Conservation (phyloP, 257 asterid genomes). For the Craterostigma plantagineum region DNA sequence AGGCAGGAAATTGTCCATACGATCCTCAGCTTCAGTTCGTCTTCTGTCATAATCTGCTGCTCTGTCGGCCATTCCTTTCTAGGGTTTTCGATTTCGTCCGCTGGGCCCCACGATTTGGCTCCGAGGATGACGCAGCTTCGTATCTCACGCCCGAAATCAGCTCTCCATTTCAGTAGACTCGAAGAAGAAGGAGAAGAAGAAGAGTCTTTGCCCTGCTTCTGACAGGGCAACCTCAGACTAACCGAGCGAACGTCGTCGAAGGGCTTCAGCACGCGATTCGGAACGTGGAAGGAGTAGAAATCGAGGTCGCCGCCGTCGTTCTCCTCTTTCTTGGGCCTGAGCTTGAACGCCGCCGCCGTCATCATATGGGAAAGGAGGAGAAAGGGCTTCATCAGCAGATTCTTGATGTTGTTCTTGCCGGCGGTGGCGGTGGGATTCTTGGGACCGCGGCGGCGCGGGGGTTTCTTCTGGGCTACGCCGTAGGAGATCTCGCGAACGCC, state of each 20-base stretch:
- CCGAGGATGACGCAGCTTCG: slow-evolving; percentile 48
- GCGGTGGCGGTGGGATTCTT: no score
- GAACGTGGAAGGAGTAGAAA: slow-evolving; percentile 16
- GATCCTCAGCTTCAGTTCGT: slow-evolving; percentile 37
- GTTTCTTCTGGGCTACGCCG: no score
- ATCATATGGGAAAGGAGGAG: slow-evolving; percentile 17
- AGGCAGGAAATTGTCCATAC: slow-evolving; percentile 58
- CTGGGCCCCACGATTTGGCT: slow-evolving; percentile 19
- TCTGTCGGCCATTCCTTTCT: not conserved
- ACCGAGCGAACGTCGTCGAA: slow-evolving; percentile 26
- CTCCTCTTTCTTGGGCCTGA: slow-evolving; percentile 18
- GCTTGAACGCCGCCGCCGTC: slow-evolving; percentile 11
- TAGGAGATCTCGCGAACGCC: slow-evolving; percentile 18
- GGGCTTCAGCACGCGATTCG: slow-evolving; percentile 17
- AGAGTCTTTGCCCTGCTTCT: slow-evolving; percentile 6
- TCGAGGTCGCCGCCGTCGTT: slow-evolving; percentile 15
- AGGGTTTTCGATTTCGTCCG: not conserved
- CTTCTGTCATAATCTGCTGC: slow-evolving; percentile 15
- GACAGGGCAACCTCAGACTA: slow-evolving; percentile 27
- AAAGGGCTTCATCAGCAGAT: slow-evolving; percentile 21
- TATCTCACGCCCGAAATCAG: slow-evolving; percentile 50
- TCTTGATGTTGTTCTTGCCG: slow-evolving; percentile 2
- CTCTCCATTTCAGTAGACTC: slow-evolving; percentile 47
- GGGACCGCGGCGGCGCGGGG: slow-evolving; percentile 17
- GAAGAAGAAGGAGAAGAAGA: no score